Evolutionary conservation across 148 eudicot species (phyloP), one percentile per base, ranked within the genome.

Genomic region (Chenopodium album): DNA sequence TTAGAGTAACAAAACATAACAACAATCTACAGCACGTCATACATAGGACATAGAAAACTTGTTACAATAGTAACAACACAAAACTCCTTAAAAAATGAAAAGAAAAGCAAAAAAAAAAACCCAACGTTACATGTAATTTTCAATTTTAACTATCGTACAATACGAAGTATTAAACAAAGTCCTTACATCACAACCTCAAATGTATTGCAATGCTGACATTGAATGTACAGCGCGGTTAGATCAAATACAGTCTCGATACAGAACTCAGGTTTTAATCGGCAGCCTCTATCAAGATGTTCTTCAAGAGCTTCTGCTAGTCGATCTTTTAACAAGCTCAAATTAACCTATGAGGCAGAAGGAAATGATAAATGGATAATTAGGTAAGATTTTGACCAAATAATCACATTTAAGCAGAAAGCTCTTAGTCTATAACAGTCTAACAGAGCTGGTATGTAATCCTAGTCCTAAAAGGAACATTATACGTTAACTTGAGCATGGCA

Each of bases 271-370:
- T 85, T 92, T 62, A 87, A 85, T 81, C 85, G 90, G 89, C 98
- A 95, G 68, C 98, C 98, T 78, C 88, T 87, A 78, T 92, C 91
- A 82, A 91, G 89, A 88, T 95, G 98, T 76, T 93, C 96, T 63
- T 89, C 86, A 46, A 89, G 90, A 84, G 92, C 94, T 88, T 95
- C 97, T 64, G 90, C 98, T 65, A 95, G 87, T 80, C 92, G 91
- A 82, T 66, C 83, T 84, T 83, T 82, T 81, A 95, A 80, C 67
- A 86, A 77, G 63, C 80, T 86, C 89, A 93, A 73, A 75, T 87
- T 90, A 34, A 95, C 91, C 98, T 95, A 79, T 76, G 34, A 64
- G n/a, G 54, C 47, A 54, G 37, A 31, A 56, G 26, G 14, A 20
- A 29, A 54, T 23, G 59, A 3, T 69, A 71, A 60, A 76, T 23